These are phyloP conservation scores for Dactylellina drechsleri DNA, from an alignment of 2,329 filamentous ascomycete genomes.

Conservation along the genomic window DNA sequence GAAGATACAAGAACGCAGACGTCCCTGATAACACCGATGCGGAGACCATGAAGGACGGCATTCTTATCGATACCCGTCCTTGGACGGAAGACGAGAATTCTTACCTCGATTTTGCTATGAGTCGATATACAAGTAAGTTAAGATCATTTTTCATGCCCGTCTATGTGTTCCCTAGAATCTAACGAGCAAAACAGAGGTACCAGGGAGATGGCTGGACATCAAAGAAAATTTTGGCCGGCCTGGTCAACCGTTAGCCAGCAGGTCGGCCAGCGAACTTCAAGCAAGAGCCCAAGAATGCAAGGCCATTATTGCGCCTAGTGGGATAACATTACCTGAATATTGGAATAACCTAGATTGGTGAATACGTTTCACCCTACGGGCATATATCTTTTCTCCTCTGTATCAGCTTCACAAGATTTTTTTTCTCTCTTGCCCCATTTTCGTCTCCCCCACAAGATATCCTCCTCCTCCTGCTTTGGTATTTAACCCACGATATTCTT, in stretches of 20 bases:
- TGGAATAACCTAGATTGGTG: slow-evolving; percentile 9
- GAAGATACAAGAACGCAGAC: slow-evolving; percentile 16
- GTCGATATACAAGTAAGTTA: slow-evolving; percentile 1
- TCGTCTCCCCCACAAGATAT: too few relatives aligned
- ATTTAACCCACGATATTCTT: too few relatives aligned
- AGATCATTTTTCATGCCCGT: not conserved
- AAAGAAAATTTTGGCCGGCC: slow-evolving; percentile 10
- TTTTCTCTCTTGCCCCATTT: too few relatives aligned
- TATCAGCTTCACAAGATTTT: too few relatives aligned
- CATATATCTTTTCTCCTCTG: too few relatives aligned
- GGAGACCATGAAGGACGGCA: slow-evolving; percentile 8
- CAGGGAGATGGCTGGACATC: slow-evolving; percentile 39
- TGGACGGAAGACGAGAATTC: slow-evolving; percentile 40
- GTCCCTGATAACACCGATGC: not conserved
- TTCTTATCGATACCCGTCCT: slow-evolving; percentile 38
- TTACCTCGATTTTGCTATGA: slow-evolving; percentile 8
- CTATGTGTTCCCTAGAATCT: not conserved
- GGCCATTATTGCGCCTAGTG: not conserved
- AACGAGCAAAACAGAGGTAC: slow-evolving; percentile 3
- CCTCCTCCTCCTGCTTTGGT: too few relatives aligned
- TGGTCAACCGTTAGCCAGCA: slow-evolving; percentile 4
- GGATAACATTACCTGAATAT: not conserved
- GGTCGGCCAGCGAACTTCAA: slow-evolving; percentile 7
- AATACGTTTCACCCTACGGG: not conserved
- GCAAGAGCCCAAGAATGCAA: slow-evolving; percentile 14